Base-by-base conservation (phyloP, 2,329 filamentous ascomycete species). In the Fusarium buxicola region DNA sequence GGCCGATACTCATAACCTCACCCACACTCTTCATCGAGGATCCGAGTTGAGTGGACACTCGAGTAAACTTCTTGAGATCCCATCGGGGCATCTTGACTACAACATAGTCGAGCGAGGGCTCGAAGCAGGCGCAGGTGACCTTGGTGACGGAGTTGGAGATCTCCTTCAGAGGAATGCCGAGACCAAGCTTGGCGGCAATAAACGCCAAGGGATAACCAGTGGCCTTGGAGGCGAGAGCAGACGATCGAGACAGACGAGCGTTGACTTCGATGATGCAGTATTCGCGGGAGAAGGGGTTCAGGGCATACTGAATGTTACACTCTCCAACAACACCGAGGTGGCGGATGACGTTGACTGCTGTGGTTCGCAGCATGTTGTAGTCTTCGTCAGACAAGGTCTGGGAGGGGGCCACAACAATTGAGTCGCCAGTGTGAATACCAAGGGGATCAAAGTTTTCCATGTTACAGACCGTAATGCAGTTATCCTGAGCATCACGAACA, bases 231-330 rank as follows among this genome's bases (percentile, higher is more conserved):
- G 94, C 94, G 64, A 99, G 83, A 13, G 95, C 94, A 10, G 94
- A 99, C 44, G 94, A 99, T 79, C 95, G 86, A 46, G 94, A 99
- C 57, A 99, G 82, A 84, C 94, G 90, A 44, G 94, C 95, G 73
- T 99, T 99, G 81, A 99, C 95, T 77, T 99, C 95, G 73, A 99
- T 99, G 68, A 99, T 97, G 83, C 95, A 97, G 82, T 97, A 99
- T 75, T 99, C 95, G 75, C 86, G 89, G 1, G 94, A 97, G 77
- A 94, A 92, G 3, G 95, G 95, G 80, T 99, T 97, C 50, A 99
- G 82, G 5, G 95, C 95, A 73, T 98, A 99, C 77, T 99, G 95
- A 62, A 99, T 97, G 79, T 99, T 99, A 81, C 95, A 99, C 80
- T 99, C 95, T 76, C 95, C 95, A 44, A 99, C 94, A 55, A 99